Conservation (phyloP, 768 basidiomycete genomes). For the Daedaleopsis sinensis region DNA sequence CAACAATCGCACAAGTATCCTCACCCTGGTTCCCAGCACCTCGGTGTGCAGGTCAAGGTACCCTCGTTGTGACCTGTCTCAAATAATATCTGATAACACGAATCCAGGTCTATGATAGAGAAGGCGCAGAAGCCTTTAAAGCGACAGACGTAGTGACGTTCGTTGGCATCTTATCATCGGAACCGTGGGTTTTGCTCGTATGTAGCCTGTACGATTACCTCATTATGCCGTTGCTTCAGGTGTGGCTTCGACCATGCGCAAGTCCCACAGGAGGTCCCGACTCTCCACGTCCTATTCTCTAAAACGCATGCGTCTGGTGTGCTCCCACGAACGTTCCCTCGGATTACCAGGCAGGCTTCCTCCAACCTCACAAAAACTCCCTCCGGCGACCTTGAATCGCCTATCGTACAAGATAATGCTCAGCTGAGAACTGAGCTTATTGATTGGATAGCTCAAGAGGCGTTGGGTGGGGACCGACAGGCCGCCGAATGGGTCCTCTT, state of each 20-base stretch:
- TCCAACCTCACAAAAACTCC: background rate
- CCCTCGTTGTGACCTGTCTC: background rate
- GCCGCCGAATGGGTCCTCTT: slow-evolving; percentile 81
- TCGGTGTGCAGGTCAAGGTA: slow-evolving; percentile 79
- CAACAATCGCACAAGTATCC: slow-evolving; percentile 67
- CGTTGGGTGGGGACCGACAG: slow-evolving; percentile 64
- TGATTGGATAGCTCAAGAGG: slow-evolving; percentile 72
- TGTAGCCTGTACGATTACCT: background rate
- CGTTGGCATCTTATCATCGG: slow-evolving; percentile 71
- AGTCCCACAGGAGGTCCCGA: slow-evolving; percentile 50
- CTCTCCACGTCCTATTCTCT: slow-evolving; percentile 69
- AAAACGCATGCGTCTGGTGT: slow-evolving; percentile 43
- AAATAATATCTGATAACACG: background rate
- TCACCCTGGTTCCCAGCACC: slow-evolving; percentile 49
- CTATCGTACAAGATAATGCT: slow-evolving; percentile 10
- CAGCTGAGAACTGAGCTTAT: slow-evolving; percentile 59
- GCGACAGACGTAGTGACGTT: slow-evolving; percentile 68
- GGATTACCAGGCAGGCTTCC: slow-evolving; percentile 3
- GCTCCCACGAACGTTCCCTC: slow-evolving; percentile 43
- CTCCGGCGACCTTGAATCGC: background rate
- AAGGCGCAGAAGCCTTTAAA: slow-evolving; percentile 49
- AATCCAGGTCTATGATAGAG: slow-evolving; percentile 61
- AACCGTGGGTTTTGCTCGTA: slow-evolving; percentile 50
- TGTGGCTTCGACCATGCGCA: slow-evolving; percentile 40
- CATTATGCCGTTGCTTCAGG: background rate